Conservation (phyloP, 805 yeast genomes). For the Saccharomycopsis microspora region DNA sequence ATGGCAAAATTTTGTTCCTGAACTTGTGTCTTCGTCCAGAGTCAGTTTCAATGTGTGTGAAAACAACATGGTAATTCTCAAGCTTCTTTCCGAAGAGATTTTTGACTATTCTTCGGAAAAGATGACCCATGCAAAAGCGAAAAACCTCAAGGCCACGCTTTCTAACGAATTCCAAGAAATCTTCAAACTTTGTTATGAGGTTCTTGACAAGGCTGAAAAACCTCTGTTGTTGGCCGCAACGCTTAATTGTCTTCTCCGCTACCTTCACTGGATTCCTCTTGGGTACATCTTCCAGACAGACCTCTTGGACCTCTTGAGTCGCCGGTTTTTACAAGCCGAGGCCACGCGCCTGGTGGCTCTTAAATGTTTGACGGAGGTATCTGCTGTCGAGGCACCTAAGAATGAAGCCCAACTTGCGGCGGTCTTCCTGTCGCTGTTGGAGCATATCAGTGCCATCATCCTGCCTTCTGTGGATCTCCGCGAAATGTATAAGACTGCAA, state of each 20-base stretch:
- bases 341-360: conserved; percentile 77
- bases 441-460: conserved; percentile 53
- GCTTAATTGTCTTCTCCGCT: conserved; percentile 67
- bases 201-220: conserved; percentile 78
- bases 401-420: conserved; percentile 39
- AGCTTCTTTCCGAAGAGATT: conserved; percentile 86
- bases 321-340: conserved; percentile 64
- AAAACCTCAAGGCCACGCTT: conserved; percentile 72
- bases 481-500: conserved; percentile 61
- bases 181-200: conserved; percentile 87
- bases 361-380: conserved; percentile 88
- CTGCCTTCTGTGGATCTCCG: conserved; percentile 67
- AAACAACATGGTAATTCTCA: conserved; percentile 89
- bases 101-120: conserved; percentile 93
- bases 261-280: conserved; percentile 89
- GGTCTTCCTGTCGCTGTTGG: conserved; percentile 66
- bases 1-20: conserved; percentile 97
- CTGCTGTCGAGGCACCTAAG: conserved; percentile 48
- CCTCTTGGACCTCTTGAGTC: conserved; percentile 56
- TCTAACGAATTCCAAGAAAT: conserved; percentile 86
- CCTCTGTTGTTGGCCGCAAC: conserved; percentile 80
- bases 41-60: conserved; percentile 91
- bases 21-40: conserved; percentile 73
- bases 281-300: conserved; percentile 86
- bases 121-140: conserved; percentile 92